Conservation (phyloP, 2,329 filamentous ascomycete genomes). For the Diplodia sapinea region DNA sequence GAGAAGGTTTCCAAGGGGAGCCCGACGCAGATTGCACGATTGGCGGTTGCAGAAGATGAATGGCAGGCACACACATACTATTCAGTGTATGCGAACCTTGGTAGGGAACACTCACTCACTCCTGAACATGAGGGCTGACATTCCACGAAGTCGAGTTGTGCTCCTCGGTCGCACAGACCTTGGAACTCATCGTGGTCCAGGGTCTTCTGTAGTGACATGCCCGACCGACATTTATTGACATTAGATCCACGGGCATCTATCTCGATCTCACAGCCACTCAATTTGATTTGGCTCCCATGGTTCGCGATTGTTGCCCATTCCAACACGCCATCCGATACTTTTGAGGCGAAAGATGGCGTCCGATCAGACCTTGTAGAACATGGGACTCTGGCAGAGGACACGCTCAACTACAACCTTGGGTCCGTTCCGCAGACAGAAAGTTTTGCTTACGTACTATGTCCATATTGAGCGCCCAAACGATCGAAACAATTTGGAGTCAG, state of each 20-base stretch:
- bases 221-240: background rate
- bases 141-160: background rate
- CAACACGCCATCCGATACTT: background rate
- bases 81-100: background rate
- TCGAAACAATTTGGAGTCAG: no score
- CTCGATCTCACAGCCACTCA: background rate
- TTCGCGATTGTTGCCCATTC: background rate
- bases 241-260: background rate
- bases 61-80: background rate
- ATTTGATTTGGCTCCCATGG: background rate
- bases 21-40: background rate
- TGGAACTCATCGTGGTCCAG: background rate
- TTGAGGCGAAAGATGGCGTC: no score
- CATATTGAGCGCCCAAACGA: no score
- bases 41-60: background rate
- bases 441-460: no score
- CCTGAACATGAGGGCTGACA: background rate
- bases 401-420: no score
- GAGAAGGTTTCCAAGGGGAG: background rate
- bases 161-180: background rate
- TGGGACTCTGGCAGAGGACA: no score
- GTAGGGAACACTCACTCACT: background rate
- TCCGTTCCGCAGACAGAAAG: no score
- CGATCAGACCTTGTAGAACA: no score
- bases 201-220: background rate